A percentile compares a stretch with the other conserved stretches of the same genome.
Evolutionary conservation across 2,329 filamentous ascomycete genomes (phyloP).

Genomic region (Aspergillus pseudoglaucus): DNA sequence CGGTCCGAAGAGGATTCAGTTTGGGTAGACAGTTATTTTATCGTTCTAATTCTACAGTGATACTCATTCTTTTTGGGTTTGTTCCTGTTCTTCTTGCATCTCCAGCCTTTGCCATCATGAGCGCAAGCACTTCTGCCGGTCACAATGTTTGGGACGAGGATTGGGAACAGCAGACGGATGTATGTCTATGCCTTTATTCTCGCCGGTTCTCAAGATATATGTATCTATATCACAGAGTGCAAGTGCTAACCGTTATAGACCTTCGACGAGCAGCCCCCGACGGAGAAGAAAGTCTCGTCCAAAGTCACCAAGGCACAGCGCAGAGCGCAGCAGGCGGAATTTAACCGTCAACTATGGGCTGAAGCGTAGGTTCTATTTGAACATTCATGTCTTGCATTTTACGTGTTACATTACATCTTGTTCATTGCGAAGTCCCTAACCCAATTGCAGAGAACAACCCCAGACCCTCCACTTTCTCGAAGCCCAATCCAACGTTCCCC

Average conservation of each 20-base stretch:
- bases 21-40: too few relatives aligned
- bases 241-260: slow-evolving; percentile 37
- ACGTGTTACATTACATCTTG: not conserved
- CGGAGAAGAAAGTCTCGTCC: slow-evolving; percentile 40
- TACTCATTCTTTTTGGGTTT: not conserved
- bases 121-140: slow-evolving; percentile 42
- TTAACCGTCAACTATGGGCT: slow-evolving; percentile 82
- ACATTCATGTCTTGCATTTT: not conserved
- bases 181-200: slow-evolving; percentile 29
- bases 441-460: slow-evolving; percentile 57
- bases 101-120: slow-evolving; percentile 23
- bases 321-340: slow-evolving; percentile 71
- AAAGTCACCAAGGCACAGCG: slow-evolving; percentile 69
- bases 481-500: slow-evolving; percentile 55
- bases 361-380: slow-evolving; percentile 57
- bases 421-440: slow-evolving; percentile 4
- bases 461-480: slow-evolving; percentile 71
- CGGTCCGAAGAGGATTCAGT: too few relatives aligned
- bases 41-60: too few relatives aligned
- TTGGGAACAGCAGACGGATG: slow-evolving; percentile 76
- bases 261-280: slow-evolving; percentile 17
- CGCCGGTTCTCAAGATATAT: slow-evolving; percentile 1
- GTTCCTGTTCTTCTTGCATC: not conserved
- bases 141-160: slow-evolving; percentile 86
- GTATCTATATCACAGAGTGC: slow-evolving; percentile 5